Base-by-base conservation (phyloP, 2,329 filamentous ascomycete species). In the Sporothrix euskadiensis region DNA sequence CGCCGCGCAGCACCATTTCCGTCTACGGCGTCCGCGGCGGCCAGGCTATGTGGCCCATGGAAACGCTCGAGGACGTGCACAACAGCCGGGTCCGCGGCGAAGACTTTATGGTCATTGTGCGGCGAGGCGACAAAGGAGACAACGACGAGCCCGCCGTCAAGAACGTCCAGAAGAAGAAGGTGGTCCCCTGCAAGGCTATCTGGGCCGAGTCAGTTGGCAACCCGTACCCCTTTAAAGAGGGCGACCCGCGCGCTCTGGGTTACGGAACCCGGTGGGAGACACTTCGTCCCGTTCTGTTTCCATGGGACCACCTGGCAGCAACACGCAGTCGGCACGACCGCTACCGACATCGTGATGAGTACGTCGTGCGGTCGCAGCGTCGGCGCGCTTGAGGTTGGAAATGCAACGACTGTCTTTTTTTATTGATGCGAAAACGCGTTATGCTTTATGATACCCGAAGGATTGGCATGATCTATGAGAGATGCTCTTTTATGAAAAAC, bases 1-100 rank as follows among this genome's bases (percentile, higher is more conserved):
- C 30, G 19, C 83, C 91, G 73, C 84, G 83, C 3, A 73, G 78
- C 8, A 84, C 83, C 1, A 84, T 86, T 4, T 81, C 82, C 26
- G 83, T 88, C 75, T 88, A 84, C 82, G 83, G 83, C 7, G 89
- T 93, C 1, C 91, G 92, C 79, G 92, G 92, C 80, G 74, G 75
- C 52, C 56, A 39, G 35, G 70, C 74, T 26, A 63, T 63, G 10
- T 70, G 72, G 39, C 88, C 86, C 5, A 49, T 76, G 57, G 68
- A 73, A 54, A 68, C 71, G 22, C 75, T 77, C 19, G 74, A 71
- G 32, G 76, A 77, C 26, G 76, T 77, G 49, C 74, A 76, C 71
- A 32, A 47, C 44, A 65, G 61, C 26, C 74, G 74, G 3, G 52
- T 76, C 52, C 71, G 73, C 22, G 70, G 71, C 49, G 74, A 75